A percentile compares a stretch with the other conserved stretches of the same genome.
Conservation (phyloP, 2,329 filamentous ascomycete genomes). For the Anthostomella pinea region DNA sequence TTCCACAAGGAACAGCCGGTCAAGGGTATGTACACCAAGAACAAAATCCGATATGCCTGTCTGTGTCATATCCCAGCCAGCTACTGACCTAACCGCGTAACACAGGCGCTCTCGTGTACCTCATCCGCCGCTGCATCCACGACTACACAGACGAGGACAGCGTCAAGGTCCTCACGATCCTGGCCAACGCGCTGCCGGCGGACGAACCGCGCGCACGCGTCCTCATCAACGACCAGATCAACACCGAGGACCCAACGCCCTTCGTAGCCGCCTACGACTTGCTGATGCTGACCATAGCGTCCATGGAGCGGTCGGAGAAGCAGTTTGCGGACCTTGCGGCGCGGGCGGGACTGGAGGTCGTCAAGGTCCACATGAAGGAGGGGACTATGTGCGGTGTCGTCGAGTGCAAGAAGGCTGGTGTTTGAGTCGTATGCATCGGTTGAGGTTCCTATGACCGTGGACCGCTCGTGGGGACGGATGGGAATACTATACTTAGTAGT, state of each 20-base stretch:
- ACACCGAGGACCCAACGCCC: slow-evolving; percentile 10
- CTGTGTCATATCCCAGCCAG: too few relatives aligned
- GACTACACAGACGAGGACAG: slow-evolving; percentile 30
- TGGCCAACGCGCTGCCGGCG: slow-evolving; percentile 12
- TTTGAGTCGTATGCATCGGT: too few relatives aligned
- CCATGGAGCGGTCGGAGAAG: slow-evolving; percentile 10
- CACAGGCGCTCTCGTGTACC: slow-evolving; percentile 33
- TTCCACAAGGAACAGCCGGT: slow-evolving; percentile 30
- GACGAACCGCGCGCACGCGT: slow-evolving; percentile 14
- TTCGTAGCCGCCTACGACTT: slow-evolving; percentile 14
- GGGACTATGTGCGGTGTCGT: slow-evolving; percentile 10
- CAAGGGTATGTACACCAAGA: slow-evolving; percentile 25
- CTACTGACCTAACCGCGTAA: too few relatives aligned
- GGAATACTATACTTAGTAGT: too few relatives aligned
- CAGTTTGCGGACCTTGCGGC: slow-evolving; percentile 9
- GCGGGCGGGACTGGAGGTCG: slow-evolving; percentile 9
- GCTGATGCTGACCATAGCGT: slow-evolving; percentile 13
- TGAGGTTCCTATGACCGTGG: too few relatives aligned
- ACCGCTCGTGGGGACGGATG: too few relatives aligned
- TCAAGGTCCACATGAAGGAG: slow-evolving; percentile 13
- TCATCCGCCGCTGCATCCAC: slow-evolving; percentile 33
- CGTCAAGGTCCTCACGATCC: slow-evolving; percentile 15
- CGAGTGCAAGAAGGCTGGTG: slow-evolving; percentile 13
- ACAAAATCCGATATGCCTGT: too few relatives aligned
- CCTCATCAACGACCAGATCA: slow-evolving; percentile 17